Evolutionary conservation across 768 basidiomycete species (phyloP).

Genomic region (Leucosporidium scottii): DNA sequence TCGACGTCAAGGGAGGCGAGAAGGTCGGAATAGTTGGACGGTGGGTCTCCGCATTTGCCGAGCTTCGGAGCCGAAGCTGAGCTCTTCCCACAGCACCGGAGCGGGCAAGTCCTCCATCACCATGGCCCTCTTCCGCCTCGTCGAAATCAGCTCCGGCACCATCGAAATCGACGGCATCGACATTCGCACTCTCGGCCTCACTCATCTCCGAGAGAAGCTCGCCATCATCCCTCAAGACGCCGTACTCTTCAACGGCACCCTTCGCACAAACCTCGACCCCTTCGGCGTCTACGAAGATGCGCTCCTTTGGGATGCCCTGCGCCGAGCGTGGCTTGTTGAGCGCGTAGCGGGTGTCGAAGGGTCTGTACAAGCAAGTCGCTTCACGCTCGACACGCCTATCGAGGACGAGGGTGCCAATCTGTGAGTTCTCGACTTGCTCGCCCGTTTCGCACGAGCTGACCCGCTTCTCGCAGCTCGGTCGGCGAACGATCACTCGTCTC

Average conservation of each 20-base stretch:
- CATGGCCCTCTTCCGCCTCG: constrained; percentile 46
- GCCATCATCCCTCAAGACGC: constrained; percentile 34
- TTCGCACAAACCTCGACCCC: constrained; percentile 52
- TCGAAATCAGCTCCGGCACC: constrained; percentile 41
- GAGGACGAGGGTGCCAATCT: background rate
- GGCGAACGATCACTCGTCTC: constrained; percentile 72
- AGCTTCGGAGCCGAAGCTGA: background rate
- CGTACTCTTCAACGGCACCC: constrained; percentile 49
- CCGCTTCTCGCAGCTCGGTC: constrained; percentile 7
- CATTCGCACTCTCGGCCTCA: constrained; percentile 51
- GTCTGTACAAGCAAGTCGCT: too few species aligned
- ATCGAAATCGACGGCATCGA: constrained; percentile 44
- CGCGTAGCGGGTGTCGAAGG: background rate
- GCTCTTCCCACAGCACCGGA: constrained; percentile 37
- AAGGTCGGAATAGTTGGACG: constrained; percentile 83
- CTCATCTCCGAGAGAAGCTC: constrained; percentile 49
- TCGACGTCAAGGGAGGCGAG: constrained; percentile 66
- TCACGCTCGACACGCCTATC: background rate
- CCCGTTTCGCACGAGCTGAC: too few species aligned
- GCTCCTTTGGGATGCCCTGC: background rate
- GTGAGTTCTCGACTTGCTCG: too few species aligned
- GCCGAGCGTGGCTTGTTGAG: background rate
- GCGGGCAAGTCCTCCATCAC: constrained; percentile 45
- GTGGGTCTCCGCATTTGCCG: constrained; percentile 37
- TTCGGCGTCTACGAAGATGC: constrained; percentile 33